Conservation (phyloP, 371 early-diverging fungal species). For the Apophysomyces trapeziformis region DNA sequence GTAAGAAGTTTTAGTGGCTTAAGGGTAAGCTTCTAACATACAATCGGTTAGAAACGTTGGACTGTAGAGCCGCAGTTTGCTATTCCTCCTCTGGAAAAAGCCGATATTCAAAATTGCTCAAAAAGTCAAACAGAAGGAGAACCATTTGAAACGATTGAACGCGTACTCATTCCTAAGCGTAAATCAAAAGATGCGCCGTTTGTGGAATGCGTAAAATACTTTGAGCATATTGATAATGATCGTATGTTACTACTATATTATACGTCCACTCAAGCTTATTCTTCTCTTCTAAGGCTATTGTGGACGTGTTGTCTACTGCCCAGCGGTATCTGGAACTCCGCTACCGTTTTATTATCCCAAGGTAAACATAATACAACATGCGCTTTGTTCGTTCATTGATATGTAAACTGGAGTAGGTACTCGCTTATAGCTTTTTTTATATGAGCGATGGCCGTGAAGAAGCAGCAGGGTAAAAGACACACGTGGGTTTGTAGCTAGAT, state of each 20-base stretch:
- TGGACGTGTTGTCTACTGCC: conserved; percentile 31
- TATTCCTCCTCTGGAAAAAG: conserved; percentile 72
- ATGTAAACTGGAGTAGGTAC: conserved; percentile 29
- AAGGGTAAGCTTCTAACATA: not conserved
- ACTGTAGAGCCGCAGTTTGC: conserved; percentile 65
- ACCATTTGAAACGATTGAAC: conserved; percentile 28
- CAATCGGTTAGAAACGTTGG: conserved; percentile 59
- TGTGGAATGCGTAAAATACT: conserved; percentile 46
- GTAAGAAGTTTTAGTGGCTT: conserved; percentile 22
- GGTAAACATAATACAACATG: conserved; percentile 42
- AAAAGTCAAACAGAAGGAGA: not conserved
- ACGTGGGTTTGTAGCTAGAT: not conserved
- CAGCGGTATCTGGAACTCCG: conserved; percentile 6
- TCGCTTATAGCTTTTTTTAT: conserved; percentile 51
- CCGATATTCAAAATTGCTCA: conserved; percentile 43
- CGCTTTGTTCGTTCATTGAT: conserved; percentile 9
- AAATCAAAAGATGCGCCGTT: conserved; percentile 57
- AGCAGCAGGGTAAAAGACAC: conserved; percentile 5
- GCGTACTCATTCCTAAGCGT: conserved; percentile 70
- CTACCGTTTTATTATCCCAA: conserved; percentile 82
- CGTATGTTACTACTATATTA: not conserved
- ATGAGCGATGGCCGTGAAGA: not conserved
- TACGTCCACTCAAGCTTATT: not conserved
- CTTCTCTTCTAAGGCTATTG: conserved; percentile 15
- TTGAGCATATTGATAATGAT: conserved; percentile 16